Conservation (phyloP, 768 basidiomycete species). For the Megacollybia marginata region DNA sequence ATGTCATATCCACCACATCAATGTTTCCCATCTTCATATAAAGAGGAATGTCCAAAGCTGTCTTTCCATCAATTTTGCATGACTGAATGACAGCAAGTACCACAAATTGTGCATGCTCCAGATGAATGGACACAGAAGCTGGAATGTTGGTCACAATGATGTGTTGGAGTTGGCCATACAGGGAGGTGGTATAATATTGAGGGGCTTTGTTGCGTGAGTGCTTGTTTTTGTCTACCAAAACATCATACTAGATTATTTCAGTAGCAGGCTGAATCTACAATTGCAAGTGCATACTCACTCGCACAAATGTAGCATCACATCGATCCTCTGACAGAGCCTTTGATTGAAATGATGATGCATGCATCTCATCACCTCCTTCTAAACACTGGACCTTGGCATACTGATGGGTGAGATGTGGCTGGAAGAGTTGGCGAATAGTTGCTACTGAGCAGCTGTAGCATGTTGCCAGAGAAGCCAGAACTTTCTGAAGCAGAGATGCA, state of each 20-base stretch:
- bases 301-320: conserved; percentile 17
- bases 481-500: background rate
- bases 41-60: conserved; percentile 11
- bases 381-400: conserved; percentile 15
- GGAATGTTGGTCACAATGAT: conserved; percentile 13
- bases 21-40: conserved; percentile 4
- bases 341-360: conserved; percentile 2
- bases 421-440: background rate
- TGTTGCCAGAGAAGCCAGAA: conserved; percentile 4
- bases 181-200: background rate
- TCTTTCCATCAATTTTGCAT: background rate
- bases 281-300: conserved; percentile 9
- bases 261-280: background rate
- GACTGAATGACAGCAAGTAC: conserved; percentile 10
- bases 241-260: conserved; percentile 13
- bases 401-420: conserved; percentile 1
- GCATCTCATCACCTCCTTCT: conserved; percentile 14
- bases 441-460: conserved; percentile 1
- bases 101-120: conserved; percentile 1
- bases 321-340: conserved; percentile 4
- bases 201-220: too few relatives aligned
- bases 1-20: conserved; percentile 14
- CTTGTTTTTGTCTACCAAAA: conserved; percentile 17
- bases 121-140: background rate
- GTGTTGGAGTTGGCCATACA: conserved; percentile 18